Percentiles rank a stretch among this genome's conserved stretches.
phyloP scores from a whole-genome alignment of 306 rosid genomes.

The Quercus cerris region DNA sequence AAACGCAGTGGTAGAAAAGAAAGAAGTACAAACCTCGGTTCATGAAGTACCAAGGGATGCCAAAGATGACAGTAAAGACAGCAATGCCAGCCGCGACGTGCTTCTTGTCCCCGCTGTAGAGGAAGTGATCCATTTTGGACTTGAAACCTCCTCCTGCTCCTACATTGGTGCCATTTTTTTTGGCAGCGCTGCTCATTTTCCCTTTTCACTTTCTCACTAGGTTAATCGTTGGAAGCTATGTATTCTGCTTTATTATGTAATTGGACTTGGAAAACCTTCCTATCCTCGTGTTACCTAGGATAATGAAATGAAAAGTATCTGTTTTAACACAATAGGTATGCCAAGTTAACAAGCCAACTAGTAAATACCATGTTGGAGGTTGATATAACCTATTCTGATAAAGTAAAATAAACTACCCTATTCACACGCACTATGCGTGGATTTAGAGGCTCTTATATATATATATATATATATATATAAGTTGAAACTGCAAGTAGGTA shows the following conservation, averaged over 20 bases:
- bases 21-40: conserved; percentile 43
- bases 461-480: no score
- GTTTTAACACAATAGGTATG: no score
- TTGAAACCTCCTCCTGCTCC: conserved; percentile 47
- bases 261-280: no score
- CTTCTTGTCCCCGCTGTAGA: conserved; percentile 86
- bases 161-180: conserved; percentile 21
- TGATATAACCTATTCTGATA: no score
- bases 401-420: no score
- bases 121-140: conserved; percentile 54
- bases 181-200: conserved; percentile 58
- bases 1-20: neutral
- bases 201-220: neutral
- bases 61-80: conserved; percentile 54
- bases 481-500: no score
- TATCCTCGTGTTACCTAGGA: no score
- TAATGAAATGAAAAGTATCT: no score
- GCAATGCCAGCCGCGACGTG: conserved; percentile 77
- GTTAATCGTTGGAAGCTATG: neutral
- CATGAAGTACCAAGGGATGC: conserved; percentile 74
- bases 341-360: no score
- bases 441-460: no score
- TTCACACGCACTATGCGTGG: no score
- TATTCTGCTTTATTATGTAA: neutral
- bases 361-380: no score